A percentile compares a stretch with the other conserved stretches of the same genome.
Conservation (phyloP, 129 eudicot species). For the Glebionis coronaria region DNA sequence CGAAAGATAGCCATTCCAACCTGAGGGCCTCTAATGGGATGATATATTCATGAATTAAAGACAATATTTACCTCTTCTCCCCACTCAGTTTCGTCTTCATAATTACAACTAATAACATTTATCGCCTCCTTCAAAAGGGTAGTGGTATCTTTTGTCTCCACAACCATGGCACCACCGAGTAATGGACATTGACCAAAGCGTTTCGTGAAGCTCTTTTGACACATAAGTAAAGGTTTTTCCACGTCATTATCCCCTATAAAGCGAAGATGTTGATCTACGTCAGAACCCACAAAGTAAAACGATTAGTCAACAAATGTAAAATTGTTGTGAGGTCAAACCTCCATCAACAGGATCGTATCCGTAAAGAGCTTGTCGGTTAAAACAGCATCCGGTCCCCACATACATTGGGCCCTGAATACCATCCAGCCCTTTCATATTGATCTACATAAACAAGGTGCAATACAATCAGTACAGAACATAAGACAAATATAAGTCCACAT, state of each 20-base stretch:
- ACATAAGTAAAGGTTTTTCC: constrained; percentile 70
- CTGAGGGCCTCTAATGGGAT: too few relatives aligned
- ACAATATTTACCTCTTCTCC: constrained; percentile 67
- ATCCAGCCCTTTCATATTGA: constrained; percentile 84
- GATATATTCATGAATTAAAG: too few relatives aligned
- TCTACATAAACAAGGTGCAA: constrained; percentile 35
- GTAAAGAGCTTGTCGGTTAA: constrained; percentile 78
- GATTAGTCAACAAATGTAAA: background rate
- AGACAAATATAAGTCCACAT: constrained; percentile 5
- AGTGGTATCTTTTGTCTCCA: constrained; percentile 76
- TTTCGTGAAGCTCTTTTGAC: constrained; percentile 78
- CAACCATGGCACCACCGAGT: constrained; percentile 74
- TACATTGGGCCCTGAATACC: constrained; percentile 93
- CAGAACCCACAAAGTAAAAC: background rate
- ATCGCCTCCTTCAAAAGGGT: constrained; percentile 76
- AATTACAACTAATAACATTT: constrained; percentile 83
- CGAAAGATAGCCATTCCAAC: too few relatives aligned
- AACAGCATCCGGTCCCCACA: constrained; percentile 93
- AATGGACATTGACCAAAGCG: constrained; percentile 88
- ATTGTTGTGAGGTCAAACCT: constrained; percentile 29
- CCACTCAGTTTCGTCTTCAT: constrained; percentile 84
- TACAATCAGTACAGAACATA: background rate
- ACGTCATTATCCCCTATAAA: constrained; percentile 66
- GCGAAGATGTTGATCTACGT: background rate
- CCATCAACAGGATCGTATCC: constrained; percentile 80